phyloP scores from a whole-genome alignment of 345 rosid genomes.

The Hirschfeldia incana region DNA sequence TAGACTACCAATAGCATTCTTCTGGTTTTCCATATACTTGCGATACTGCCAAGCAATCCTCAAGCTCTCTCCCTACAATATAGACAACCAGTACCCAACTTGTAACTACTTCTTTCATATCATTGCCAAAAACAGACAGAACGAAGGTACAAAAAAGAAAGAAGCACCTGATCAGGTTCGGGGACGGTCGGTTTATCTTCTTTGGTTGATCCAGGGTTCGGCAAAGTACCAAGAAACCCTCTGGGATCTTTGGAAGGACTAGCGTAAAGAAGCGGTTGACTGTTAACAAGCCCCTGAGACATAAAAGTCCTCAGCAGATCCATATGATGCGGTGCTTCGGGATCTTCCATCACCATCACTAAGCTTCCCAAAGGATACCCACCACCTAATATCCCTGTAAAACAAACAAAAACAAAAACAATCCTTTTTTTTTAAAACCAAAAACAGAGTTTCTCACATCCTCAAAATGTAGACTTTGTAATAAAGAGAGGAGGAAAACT shows the following conservation, averaged over 20 bases:
- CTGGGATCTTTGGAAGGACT: conserved; percentile 80
- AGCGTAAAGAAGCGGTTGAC: conserved; percentile 79
- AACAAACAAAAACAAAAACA: conserved; percentile 11
- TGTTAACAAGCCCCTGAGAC: conserved; percentile 92
- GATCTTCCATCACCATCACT: conserved; percentile 96
- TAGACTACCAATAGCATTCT: conserved; percentile 27
- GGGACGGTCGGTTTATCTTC: conserved; percentile 53
- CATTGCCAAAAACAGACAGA: conserved; percentile 10
- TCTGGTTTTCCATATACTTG: conserved; percentile 77
- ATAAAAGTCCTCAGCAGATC: conserved; percentile 85
- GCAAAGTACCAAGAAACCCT: conserved; percentile 89
- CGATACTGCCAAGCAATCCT: conserved; percentile 95
- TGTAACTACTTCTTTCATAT: conserved; percentile 4
- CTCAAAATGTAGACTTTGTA: not conserved
- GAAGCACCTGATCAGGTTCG: conserved; percentile 55
- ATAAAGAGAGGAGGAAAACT: conserved; percentile 13
- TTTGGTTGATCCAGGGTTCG: conserved; percentile 62
- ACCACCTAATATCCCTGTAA: conserved; percentile 76
- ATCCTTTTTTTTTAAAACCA: conserved; percentile 1
- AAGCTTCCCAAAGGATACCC: conserved; percentile 84
- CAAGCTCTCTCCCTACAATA: conserved; percentile 62
- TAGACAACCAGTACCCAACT: conserved; percentile 5
- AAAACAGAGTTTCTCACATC: not conserved
- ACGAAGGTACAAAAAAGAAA: conserved; percentile 8
- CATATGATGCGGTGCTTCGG: conserved; percentile 98